Percentiles rank a stretch among this genome's conserved stretches.
phyloP scores from a whole-genome alignment of 768 basidiomycete genomes.

The Boletus reticulatus region DNA sequence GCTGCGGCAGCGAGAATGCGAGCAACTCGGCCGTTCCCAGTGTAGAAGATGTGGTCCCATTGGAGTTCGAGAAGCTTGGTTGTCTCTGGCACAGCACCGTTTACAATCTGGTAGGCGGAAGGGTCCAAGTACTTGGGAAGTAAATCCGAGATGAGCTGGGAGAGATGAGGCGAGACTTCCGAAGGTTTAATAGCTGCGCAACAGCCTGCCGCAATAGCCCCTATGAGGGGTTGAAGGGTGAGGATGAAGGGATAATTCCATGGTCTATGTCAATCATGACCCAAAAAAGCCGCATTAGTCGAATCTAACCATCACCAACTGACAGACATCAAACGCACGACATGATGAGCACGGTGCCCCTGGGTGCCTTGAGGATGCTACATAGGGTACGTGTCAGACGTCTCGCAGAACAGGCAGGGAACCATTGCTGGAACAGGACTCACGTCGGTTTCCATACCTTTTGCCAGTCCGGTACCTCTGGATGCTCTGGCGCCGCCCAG shows the following conservation, averaged over 20 bases:
- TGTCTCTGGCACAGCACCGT: slow-evolving; percentile 42
- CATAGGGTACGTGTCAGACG: neutral
- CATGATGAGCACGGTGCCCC: slow-evolving; percentile 61
- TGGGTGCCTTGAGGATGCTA: slow-evolving; percentile 51
- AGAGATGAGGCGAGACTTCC: slow-evolving; percentile 48
- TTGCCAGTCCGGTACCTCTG: slow-evolving; percentile 39
- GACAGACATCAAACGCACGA: slow-evolving; percentile 38
- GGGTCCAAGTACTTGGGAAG: slow-evolving; percentile 57
- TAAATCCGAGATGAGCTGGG: slow-evolving; percentile 50
- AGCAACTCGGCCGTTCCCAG: slow-evolving; percentile 31
- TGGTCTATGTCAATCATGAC: slow-evolving; percentile 37
- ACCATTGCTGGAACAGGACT: neutral
- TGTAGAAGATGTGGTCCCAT: slow-evolving; percentile 39
- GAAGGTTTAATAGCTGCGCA: slow-evolving; percentile 67
- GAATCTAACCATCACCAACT: neutral
- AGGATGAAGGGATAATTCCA: slow-evolving; percentile 68
- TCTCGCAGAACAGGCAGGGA: no score
- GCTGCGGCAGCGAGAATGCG: slow-evolving; percentile 26
- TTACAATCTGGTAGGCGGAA: slow-evolving; percentile 50
- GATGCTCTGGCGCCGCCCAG: slow-evolving; percentile 52
- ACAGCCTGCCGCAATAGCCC: slow-evolving; percentile 75
- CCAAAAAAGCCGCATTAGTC: neutral
- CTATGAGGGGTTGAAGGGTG: slow-evolving; percentile 55
- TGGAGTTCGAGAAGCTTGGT: slow-evolving; percentile 31
- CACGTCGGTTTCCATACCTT: slow-evolving; percentile 50